Percentiles rank a stretch among this genome's conserved stretches.
These are phyloP conservation scores for Parvularia atlantis DNA, from an alignment of 78 protist genomes.

Conservation along the genomic window DNA sequence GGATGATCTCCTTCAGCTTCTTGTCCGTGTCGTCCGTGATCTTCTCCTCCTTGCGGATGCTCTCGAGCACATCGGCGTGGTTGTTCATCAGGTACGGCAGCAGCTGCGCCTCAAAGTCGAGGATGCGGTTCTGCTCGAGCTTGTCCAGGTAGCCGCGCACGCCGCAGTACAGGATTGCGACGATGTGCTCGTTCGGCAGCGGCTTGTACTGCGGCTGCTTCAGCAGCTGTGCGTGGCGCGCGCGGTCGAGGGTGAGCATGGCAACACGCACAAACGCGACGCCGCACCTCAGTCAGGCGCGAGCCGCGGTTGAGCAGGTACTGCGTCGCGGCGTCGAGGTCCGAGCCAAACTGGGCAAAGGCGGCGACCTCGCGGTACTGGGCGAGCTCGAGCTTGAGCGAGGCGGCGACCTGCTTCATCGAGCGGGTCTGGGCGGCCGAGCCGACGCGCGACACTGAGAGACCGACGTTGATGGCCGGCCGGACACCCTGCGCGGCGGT, in stretches of 20 bases:
- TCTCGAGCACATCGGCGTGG: slow-evolving; percentile 15
- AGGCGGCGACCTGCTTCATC: slow-evolving; percentile 62
- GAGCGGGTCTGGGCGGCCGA: slow-evolving; percentile 69
- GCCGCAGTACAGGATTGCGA: slow-evolving; percentile 42
- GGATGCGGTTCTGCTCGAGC: slow-evolving; percentile 16
- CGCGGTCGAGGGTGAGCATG: too few relatives aligned
- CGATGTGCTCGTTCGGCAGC: slow-evolving; percentile 35
- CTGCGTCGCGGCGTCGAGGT: slow-evolving; percentile 59
- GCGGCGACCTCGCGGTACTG: slow-evolving; percentile 77
- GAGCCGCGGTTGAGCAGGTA: slow-evolving; percentile 45
- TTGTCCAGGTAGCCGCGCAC: slow-evolving; percentile 55
- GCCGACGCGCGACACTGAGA: slow-evolving; percentile 75
- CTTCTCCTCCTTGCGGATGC: slow-evolving; percentile 7
- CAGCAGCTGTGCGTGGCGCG: too few relatives aligned
- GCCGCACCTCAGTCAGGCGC: slow-evolving; percentile 43
- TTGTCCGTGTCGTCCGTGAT: not conserved
- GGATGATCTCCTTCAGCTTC: slow-evolving; percentile 7
- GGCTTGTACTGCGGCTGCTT: slow-evolving; percentile 47
- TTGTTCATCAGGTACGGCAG: slow-evolving; percentile 5
- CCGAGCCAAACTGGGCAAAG: slow-evolving; percentile 70
- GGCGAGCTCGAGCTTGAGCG: slow-evolving; percentile 63
- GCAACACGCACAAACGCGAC: too few relatives aligned
- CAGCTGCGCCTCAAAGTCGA: slow-evolving; percentile 23
- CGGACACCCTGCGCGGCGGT: too few relatives aligned
- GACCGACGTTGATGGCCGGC: slow-evolving; percentile 72